Base-by-base conservation (phyloP, 108 stramenopile genomes). In the Skeletonema menzelii region DNA sequence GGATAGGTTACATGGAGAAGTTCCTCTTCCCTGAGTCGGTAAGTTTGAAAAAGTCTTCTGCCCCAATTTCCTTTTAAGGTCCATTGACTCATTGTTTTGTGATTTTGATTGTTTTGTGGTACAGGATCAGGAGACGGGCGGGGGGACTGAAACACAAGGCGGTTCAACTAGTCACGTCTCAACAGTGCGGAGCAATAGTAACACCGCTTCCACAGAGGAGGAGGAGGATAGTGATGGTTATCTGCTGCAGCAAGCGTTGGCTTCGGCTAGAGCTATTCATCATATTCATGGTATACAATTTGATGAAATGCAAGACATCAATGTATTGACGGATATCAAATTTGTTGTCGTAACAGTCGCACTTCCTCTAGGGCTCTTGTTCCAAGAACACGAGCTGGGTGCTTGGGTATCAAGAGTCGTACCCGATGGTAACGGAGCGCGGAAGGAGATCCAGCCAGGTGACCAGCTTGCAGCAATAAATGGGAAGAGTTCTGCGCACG, bases 401-500 rank as follows among this genome's bases (percentile, higher is more conserved):
- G 90, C 86, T 67, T 91, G 90, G 82, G 87, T 94, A 27, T 85
- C 85, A 5, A 88, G 86, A 76, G 77, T 90, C 15, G 65, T 89
- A 19, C 82, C 88, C 7, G 70, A 69, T 44, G 93, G 93, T 10
- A 90, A 87, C 61, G 88, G 87, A 35, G 75, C 79, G 11, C 70
- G 63, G 40, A 79, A 83, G 12, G 69, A 69, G 59, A 82, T 92
- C 46, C 75, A 87, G 35, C 76, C 85, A 31, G 91, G 93, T 10
- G 93, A 94, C 75, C 93, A 94, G 57, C 80, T 94, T 19, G 89
- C 91, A 6, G 86, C 88, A 27, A 85, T 94, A 32, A 87, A 92
- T 69, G 91, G 91, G 2, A 64, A 42, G n/a, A 88, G 76, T 62
- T 76, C 86, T 14, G 69, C 86, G 3, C 75, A 84, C 17, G 80